Evolutionary conservation across 768 basidiomycete genomes (phyloP).

Genomic region (Kwoniella newhampshirensis): DNA sequence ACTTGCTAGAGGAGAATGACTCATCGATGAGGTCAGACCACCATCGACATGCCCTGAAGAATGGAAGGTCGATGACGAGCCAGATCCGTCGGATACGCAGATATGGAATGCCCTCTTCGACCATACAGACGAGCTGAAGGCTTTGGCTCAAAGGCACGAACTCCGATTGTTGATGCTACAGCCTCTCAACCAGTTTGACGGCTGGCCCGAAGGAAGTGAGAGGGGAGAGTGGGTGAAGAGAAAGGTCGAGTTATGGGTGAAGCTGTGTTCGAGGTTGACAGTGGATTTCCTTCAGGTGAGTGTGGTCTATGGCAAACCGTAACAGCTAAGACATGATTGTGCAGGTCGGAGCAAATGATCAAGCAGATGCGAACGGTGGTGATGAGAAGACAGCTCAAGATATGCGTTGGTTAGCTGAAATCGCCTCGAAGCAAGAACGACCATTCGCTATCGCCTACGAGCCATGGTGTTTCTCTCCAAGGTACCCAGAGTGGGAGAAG

Average conservation of each 20-base stretch:
- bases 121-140: slow-evolving; percentile 11
- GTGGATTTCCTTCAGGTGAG: slow-evolving; percentile 36
- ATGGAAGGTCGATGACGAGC: slow-evolving; percentile 21
- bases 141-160: slow-evolving; percentile 6
- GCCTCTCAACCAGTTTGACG: slow-evolving; percentile 46
- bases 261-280: slow-evolving; percentile 31
- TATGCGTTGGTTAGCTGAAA: slow-evolving; percentile 33
- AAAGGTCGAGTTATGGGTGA: slow-evolving; percentile 37
- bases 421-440: too few relatives aligned
- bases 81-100: slow-evolving; percentile 18
- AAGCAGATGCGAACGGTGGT: slow-evolving; percentile 11
- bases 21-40: slow-evolving; percentile 16
- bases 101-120: slow-evolving; percentile 17
- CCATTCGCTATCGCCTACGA: slow-evolving; percentile 32
- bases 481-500: slow-evolving; percentile 28
- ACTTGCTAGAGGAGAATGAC: neutral
- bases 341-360: slow-evolving; percentile 31
- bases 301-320: neutral
- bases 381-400: slow-evolving; percentile 29
- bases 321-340: neutral
- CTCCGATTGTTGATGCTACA: slow-evolving; percentile 34
- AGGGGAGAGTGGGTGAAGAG: slow-evolving; percentile 22
- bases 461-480: slow-evolving; percentile 41
- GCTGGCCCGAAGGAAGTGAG: slow-evolving; percentile 31
- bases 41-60: slow-evolving; percentile 12